A percentile compares a stretch with the other conserved stretches of the same genome.
phyloP scores from a whole-genome alignment of 345 rosid genomes.

The Aurinia saxatilis region DNA sequence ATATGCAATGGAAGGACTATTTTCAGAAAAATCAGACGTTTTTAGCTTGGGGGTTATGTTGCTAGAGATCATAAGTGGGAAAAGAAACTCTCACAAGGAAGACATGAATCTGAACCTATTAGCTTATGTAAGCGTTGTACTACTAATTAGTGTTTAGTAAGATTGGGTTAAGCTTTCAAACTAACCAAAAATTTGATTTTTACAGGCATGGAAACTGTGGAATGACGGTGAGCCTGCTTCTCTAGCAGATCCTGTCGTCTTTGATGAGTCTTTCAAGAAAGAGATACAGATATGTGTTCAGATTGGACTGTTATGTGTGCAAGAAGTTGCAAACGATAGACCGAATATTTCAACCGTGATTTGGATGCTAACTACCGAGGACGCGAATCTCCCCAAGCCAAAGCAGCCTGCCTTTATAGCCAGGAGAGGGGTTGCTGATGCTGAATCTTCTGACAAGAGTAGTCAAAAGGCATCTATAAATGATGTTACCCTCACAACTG shows the following conservation, averaged over 20 bases:
- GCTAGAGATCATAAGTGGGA: conserved; percentile 38
- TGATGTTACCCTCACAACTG: conserved; percentile 26
- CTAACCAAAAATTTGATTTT: background rate
- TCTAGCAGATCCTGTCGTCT: conserved; percentile 23
- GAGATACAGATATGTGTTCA: conserved; percentile 34
- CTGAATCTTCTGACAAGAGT: conserved; percentile 24
- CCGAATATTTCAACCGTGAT: conserved; percentile 32
- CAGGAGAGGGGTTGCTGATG: conserved; percentile 10
- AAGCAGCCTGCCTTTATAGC: conserved; percentile 27
- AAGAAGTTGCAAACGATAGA: conserved; percentile 32
- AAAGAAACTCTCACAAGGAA: too few relatives aligned
- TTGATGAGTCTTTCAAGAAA: conserved; percentile 7
- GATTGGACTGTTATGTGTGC: conserved; percentile 39
- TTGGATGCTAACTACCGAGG: conserved; percentile 24
- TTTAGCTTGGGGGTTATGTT: conserved; percentile 40
- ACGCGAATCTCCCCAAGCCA: background rate
- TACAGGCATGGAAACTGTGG: conserved; percentile 41
- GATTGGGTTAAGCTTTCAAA: conserved; percentile 9
- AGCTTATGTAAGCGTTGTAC: too few relatives aligned
- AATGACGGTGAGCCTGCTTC: conserved; percentile 14
- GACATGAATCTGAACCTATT: too few relatives aligned
- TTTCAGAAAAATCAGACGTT: too few relatives aligned
- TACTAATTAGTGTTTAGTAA: background rate
- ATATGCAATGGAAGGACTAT: too few relatives aligned
- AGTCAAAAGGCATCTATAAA: conserved; percentile 23